Base-by-base conservation (phyloP, 2,329 filamentous ascomycete genomes). In the Ophiostoma triangulosporum region DNA sequence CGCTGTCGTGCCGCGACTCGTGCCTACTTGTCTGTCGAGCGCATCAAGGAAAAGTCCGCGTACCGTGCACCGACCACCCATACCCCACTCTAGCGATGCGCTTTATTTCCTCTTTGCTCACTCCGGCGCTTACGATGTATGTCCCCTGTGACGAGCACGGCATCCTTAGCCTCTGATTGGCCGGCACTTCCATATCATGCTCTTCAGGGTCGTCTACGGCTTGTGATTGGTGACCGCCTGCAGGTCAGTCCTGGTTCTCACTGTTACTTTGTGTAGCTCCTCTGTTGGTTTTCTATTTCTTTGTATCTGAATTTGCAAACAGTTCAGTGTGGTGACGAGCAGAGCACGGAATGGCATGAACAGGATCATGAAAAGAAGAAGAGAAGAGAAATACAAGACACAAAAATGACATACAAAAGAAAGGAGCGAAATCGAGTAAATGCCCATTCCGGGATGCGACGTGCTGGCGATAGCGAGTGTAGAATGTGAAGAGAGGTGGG, bases 101-200 rank as follows among this genome's bases (percentile, higher is more conserved):
- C 45, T 31, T 6, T 48, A 15, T 33, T 43, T 8, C n/a, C 36
- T 40, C 36, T 40, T 40, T 9, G 43, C 26, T 40, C 15, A 11
- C 15, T 26, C 43, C 24, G 43, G 43, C 43, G 43, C 43, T 46
- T 46, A 46, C 43, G 11, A 46, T 24, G 20, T 43, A 20, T 12
- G 15, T 36, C 15, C 3, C 9, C 46, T 57, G 52, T 57, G 55
- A 57, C 48, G 52, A 53, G 36, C 45, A 40, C 33, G 50, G 50
- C 43, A 40, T 48, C 32, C 24, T 36, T 9, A 27, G n/a, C 11
- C 35, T 22, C 3, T 57, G 53, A 57, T 57, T 57, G 53, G 56
- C 53, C 52, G 51, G 46, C 38, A 48, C 48, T 50, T 55, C 15
- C 26, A 51, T 36, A 48, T 51, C 38, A 40, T 27, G 40, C 50